Conservation (phyloP, 129 eudicot genomes). For the Flaveria robusta region DNA sequence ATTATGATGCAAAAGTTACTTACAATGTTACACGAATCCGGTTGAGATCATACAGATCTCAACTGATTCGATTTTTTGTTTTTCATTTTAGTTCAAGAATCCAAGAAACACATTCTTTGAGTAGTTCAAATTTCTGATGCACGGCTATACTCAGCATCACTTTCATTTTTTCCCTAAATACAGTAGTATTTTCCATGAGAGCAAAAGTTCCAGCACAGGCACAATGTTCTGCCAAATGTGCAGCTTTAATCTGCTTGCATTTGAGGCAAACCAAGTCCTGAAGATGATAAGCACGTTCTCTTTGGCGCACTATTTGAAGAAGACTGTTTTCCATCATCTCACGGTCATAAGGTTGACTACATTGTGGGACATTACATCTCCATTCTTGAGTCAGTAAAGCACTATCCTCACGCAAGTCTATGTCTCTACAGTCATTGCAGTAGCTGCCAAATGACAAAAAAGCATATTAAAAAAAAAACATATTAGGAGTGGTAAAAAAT, state of each 20-base stretch:
- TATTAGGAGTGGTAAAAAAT: neutral
- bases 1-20: too few species aligned
- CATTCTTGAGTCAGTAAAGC: conserved; percentile 72
- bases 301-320: conserved; percentile 77
- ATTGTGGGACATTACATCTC: conserved; percentile 82
- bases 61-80: neutral
- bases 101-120: conserved; percentile 89
- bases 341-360: conserved; percentile 89
- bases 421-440: conserved; percentile 94
- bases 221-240: conserved; percentile 84
- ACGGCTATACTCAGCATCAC: conserved; percentile 64
- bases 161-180: conserved; percentile 70
- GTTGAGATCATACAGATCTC: too few species aligned
- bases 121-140: conserved; percentile 75
- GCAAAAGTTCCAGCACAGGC: conserved; percentile 80
- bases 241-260: conserved; percentile 84
- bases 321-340: conserved; percentile 91
- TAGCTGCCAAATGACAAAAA: conserved; percentile 50
- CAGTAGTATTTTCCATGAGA: conserved; percentile 64
- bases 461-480: neutral
- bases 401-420: conserved; percentile 74
- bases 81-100: conserved; percentile 56
- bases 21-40: too few species aligned
- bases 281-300: conserved; percentile 92
- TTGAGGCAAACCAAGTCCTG: conserved; percentile 90